Conservation (phyloP, 495 filamentous ascomycete genomes). For the Lasiosphaeriaceae sp. region DNA sequence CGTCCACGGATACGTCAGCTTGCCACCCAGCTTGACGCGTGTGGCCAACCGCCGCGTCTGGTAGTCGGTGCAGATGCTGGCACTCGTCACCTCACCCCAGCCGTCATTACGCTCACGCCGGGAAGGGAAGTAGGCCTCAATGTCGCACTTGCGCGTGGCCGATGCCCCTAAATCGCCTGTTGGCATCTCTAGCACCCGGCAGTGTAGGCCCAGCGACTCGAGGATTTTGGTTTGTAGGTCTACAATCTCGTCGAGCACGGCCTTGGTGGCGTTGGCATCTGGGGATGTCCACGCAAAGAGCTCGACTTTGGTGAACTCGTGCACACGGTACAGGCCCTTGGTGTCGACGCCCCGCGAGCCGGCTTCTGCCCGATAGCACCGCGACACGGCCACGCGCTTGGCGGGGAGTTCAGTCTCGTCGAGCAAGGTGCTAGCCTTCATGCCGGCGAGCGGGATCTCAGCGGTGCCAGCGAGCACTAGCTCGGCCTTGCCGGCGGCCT, state of each 20-base stretch:
- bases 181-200: slow-evolving; percentile 90
- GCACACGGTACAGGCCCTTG: slow-evolving; percentile 95
- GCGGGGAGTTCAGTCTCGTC: slow-evolving; percentile 52
- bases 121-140: slow-evolving; percentile 91
- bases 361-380: slow-evolving; percentile 92
- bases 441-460: slow-evolving; percentile 89
- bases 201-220: slow-evolving; percentile 69
- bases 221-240: slow-evolving; percentile 82
- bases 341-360: slow-evolving; percentile 83
- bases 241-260: slow-evolving; percentile 78
- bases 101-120: slow-evolving; percentile 67
- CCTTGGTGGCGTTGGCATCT: slow-evolving; percentile 37
- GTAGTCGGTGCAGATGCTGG: slow-evolving; percentile 92
- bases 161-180: slow-evolving; percentile 80
- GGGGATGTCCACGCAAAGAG: slow-evolving; percentile 84
- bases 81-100: slow-evolving; percentile 91
- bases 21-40: slow-evolving; percentile 50
- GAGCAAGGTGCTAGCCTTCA: slow-evolving; percentile 73
- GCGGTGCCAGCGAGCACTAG: slow-evolving; percentile 80
- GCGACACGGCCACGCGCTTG: slow-evolving; percentile 75
- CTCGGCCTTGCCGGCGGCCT: slow-evolving; percentile 50
- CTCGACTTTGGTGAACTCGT: slow-evolving; percentile 98
- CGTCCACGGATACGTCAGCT: slow-evolving; percentile 67
- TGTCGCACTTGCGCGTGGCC: slow-evolving; percentile 81
- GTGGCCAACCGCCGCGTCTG: slow-evolving; percentile 81